These are phyloP conservation scores for Leucocoprinus leucothites DNA, from an alignment of 768 basidiomycete genomes.

Conservation along the genomic window DNA sequence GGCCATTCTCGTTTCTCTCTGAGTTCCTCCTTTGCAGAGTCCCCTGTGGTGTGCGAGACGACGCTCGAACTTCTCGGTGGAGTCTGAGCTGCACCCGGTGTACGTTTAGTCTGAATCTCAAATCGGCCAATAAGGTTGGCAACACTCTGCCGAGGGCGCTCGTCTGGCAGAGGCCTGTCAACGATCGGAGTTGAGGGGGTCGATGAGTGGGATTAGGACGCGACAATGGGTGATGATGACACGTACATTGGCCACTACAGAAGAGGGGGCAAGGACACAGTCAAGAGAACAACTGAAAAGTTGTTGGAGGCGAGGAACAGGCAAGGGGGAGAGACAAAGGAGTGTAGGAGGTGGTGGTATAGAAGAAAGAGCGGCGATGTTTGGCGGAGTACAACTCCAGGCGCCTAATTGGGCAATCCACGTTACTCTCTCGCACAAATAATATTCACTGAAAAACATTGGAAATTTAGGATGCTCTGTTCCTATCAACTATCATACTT, in stretches of 20 bases:
- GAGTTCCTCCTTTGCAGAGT: slow-evolving; percentile 61
- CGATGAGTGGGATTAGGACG: slow-evolving; percentile 18
- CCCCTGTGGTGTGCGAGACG: slow-evolving; percentile 58
- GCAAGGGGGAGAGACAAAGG: not conserved
- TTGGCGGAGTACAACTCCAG: not conserved
- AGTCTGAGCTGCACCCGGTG: slow-evolving; percentile 29
- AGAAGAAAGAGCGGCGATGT: not conserved
- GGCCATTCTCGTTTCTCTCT: slow-evolving; percentile 82
- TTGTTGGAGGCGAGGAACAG: not conserved
- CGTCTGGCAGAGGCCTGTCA: slow-evolving; percentile 80
- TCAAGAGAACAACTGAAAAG: slow-evolving; percentile 3
- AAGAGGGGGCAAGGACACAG: slow-evolving; percentile 3
- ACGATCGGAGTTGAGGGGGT: slow-evolving; percentile 2
- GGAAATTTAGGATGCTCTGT: too few relatives aligned
- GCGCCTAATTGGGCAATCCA: slow-evolving; percentile 5
- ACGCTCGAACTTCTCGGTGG: slow-evolving; percentile 66
- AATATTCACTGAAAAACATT: too few relatives aligned
- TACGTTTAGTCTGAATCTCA: slow-evolving; percentile 74
- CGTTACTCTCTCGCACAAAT: too few relatives aligned
- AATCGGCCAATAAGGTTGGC: slow-evolving; percentile 90
- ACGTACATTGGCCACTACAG: slow-evolving; percentile 32
- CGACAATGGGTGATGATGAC: slow-evolving; percentile 15
- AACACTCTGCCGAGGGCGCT: slow-evolving; percentile 81
- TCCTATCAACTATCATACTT: slow-evolving; percentile 2
- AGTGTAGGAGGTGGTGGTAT: not conserved